These are phyloP conservation scores for Xenosphaeropsis pyriputrescens DNA, from an alignment of 2,329 filamentous ascomycete genomes.

Conservation along the genomic window DNA sequence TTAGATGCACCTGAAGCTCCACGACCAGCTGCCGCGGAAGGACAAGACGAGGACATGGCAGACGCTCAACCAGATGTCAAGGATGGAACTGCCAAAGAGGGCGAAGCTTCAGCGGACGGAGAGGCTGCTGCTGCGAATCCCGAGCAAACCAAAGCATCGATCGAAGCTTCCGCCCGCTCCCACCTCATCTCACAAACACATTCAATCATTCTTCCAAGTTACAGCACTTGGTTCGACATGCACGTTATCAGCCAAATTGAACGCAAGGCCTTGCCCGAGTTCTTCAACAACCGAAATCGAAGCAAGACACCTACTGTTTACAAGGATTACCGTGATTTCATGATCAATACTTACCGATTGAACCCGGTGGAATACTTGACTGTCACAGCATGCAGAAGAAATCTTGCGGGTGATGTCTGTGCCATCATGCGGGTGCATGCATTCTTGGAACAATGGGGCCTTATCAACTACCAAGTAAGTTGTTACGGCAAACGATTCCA, in stretches of 20 bases:
- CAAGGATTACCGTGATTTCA: constrained; percentile 98
- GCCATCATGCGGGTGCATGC: constrained; percentile 98
- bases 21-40: constrained; percentile 41
- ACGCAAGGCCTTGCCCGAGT: constrained; percentile 88
- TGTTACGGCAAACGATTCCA: not conserved
- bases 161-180: constrained; percentile 78
- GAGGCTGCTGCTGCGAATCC: constrained; percentile 35
- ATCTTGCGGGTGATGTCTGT: constrained; percentile 92
- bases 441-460: constrained; percentile 95
- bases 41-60: constrained; percentile 71
- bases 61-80: constrained; percentile 42
- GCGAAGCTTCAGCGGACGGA: constrained; percentile 30
- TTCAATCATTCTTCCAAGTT: constrained; percentile 90
- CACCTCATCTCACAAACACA: constrained; percentile 90
- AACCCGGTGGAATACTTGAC: constrained; percentile 95
- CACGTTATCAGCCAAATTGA: constrained; percentile 80
- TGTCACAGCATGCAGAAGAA: constrained; percentile 87
- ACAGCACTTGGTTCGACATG: constrained; percentile 99
- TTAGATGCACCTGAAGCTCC: constrained; percentile 54
- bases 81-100: constrained; percentile 24
- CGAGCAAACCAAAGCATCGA: constrained; percentile 61
- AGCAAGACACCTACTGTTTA: constrained; percentile 97
- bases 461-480: constrained; percentile 94
- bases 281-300: constrained; percentile 95
- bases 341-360: constrained; percentile 97